Conservation (phyloP, 495 filamentous ascomycete species). For the Podospora pseudopauciseta region DNA sequence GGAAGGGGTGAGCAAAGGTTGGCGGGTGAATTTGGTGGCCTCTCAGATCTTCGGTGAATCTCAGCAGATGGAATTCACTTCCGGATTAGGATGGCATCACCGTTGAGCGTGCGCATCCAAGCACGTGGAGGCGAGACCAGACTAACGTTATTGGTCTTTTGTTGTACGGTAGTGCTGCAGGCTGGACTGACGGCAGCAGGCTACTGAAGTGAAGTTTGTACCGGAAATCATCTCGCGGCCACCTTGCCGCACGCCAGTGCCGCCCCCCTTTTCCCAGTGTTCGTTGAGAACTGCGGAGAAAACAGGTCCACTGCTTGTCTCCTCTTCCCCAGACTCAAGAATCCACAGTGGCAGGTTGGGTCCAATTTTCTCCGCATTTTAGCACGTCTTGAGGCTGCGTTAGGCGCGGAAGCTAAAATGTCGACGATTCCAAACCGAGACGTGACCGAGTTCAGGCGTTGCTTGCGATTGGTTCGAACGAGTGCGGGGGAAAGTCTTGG, state of each 20-base stretch:
- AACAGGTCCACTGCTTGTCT: not conserved
- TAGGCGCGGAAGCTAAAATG: not conserved
- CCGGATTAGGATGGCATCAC: not conserved
- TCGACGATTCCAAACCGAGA: slow-evolving; percentile 6
- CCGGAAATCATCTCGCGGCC: not conserved
- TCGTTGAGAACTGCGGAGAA: slow-evolving; percentile 3
- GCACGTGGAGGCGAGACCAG: not conserved
- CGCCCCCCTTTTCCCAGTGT: not conserved
- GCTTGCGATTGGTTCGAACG: slow-evolving; percentile 16
- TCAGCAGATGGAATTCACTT: not conserved
- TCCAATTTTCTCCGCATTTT: slow-evolving; percentile 5
- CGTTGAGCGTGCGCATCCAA: not conserved
- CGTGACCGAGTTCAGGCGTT: slow-evolving; percentile 14
- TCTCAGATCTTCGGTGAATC: not conserved
- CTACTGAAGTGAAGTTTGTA: not conserved
- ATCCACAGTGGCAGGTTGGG: not conserved
- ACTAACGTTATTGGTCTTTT: not conserved
- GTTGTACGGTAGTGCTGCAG: not conserved
- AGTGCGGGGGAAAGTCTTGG: slow-evolving; percentile 5
- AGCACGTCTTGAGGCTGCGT: not conserved
- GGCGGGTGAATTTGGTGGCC: not conserved
- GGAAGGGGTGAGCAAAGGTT: not conserved
- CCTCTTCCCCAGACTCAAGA: not conserved
- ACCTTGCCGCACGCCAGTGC: not conserved
- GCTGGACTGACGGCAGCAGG: not conserved